Conservation (phyloP, 2,329 filamentous ascomycete genomes). For the Colletotrichum sp. region DNA sequence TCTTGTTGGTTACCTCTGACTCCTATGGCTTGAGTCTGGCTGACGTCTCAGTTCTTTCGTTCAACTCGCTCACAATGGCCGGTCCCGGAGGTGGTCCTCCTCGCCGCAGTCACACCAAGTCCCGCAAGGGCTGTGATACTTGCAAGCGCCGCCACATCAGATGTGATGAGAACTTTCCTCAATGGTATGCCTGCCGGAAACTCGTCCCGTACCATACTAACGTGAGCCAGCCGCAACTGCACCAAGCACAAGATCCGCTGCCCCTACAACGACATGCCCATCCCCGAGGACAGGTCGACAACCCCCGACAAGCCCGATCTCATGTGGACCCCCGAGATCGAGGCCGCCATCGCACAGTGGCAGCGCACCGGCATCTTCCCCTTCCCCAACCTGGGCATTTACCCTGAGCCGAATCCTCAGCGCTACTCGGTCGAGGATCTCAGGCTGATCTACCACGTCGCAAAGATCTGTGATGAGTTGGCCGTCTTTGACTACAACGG, state of each 20-base stretch:
- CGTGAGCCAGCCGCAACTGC: slow-evolving; percentile 80
- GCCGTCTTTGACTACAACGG: slow-evolving; percentile 77
- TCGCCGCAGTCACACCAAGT: slow-evolving; percentile 94
- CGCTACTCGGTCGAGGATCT: slow-evolving; percentile 79
- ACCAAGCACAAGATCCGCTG: slow-evolving; percentile 99
- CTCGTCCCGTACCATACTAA: slow-evolving; percentile 16
- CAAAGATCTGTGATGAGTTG: slow-evolving; percentile 84
- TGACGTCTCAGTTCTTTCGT: slow-evolving; percentile 29
- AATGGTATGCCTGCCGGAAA: slow-evolving; percentile 70
- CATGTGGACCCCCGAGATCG: slow-evolving; percentile 86
- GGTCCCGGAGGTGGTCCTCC: slow-evolving; percentile 94
- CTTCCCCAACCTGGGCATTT: slow-evolving; percentile 81
- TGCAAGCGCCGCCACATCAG: slow-evolving; percentile 98
- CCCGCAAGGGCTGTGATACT: slow-evolving; percentile 95
- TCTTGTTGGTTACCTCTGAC: slow-evolving; percentile 30
- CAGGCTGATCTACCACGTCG: slow-evolving; percentile 88
- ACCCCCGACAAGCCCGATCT: slow-evolving; percentile 72
- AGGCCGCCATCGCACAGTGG: slow-evolving; percentile 83
- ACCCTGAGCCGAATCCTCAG: slow-evolving; percentile 75
- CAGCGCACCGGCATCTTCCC: slow-evolving; percentile 83
- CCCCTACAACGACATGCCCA: slow-evolving; percentile 91
- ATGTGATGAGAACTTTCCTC: slow-evolving; percentile 96
- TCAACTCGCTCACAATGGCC: slow-evolving; percentile 70
- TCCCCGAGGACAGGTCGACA: slow-evolving; percentile 66
- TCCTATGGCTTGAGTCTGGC: background rate